These are phyloP conservation scores for Teratosphaeria pseudoeucalypti DNA, from an alignment of 2,329 filamentous ascomycete species.

Conservation along the genomic window DNA sequence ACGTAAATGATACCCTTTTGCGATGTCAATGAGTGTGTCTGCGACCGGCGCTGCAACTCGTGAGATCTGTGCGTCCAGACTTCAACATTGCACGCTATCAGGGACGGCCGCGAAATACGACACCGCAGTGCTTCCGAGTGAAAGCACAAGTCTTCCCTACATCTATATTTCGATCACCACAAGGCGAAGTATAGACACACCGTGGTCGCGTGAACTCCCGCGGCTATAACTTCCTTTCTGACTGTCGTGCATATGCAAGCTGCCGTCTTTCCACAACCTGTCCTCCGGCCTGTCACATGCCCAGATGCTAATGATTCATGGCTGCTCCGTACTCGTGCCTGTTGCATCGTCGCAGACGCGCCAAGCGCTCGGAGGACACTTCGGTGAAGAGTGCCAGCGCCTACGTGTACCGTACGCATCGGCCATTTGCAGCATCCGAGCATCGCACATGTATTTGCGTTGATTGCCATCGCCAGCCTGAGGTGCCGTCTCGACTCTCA, in stretches of 20 bases:
- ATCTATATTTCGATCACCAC: background rate
- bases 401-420: no score
- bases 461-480: background rate
- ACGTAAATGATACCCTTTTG: slow-evolving; percentile 3
- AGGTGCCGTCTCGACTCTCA: background rate
- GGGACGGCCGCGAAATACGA: background rate
- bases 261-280: background rate
- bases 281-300: background rate
- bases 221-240: background rate
- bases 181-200: background rate
- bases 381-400: no score
- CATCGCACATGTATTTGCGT: background rate
- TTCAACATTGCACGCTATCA: no score
- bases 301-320: background rate
- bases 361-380: no score
- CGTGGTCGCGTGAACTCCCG: background rate
- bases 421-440: no score
- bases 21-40: background rate
- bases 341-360: background rate
- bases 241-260: background rate
- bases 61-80: no score
- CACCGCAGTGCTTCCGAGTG: background rate
- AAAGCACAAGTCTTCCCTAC: background rate
- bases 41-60: background rate
- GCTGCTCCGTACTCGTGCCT: background rate